Conservation (phyloP, 2,329 filamentous ascomycete genomes). For the Arthroderma sp. region DNA sequence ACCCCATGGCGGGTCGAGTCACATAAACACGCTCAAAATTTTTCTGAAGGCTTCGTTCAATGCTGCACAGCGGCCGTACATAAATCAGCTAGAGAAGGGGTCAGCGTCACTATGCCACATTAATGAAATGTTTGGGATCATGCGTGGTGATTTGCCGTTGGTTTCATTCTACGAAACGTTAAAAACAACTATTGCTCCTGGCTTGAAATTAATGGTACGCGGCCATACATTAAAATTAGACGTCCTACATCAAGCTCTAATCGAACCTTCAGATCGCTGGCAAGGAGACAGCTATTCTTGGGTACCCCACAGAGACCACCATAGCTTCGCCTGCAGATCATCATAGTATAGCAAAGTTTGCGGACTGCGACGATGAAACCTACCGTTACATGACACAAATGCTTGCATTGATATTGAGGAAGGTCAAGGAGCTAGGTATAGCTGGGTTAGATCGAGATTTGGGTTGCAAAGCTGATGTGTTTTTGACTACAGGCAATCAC, state of each 20-base stretch:
- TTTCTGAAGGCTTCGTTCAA: constrained; percentile 19
- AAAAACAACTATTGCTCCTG: constrained; percentile 13
- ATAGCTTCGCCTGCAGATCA: constrained; percentile 29
- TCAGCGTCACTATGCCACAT: constrained; percentile 24
- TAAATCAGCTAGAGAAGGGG: constrained; percentile 25
- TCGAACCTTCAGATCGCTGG: constrained; percentile 14
- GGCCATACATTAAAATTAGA: neutral
- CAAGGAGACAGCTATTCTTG: constrained; percentile 30
- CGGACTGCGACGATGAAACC: constrained; percentile 21
- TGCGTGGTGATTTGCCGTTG: constrained; percentile 22
- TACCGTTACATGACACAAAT: constrained; percentile 14
- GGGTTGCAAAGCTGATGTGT: no score
- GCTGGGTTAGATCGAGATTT: no score
- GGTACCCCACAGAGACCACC: constrained; percentile 28
- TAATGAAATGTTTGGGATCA: constrained; percentile 33
- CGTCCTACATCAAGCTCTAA: neutral
- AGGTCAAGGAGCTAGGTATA: no score
- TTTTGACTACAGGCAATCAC: no score
- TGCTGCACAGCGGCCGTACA: constrained; percentile 22
- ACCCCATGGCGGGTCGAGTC: constrained; percentile 15
- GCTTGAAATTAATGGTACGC: constrained; percentile 5
- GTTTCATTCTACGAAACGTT: constrained; percentile 35
- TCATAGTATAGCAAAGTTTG: constrained; percentile 29
- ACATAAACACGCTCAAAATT: constrained; percentile 10
- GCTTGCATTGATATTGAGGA: no score